A percentile compares a stretch with the other conserved stretches of the same genome.
These are phyloP conservation scores for Strobilomyces dryophilus DNA, from an alignment of 768 basidiomycete species.

Conservation along the genomic window DNA sequence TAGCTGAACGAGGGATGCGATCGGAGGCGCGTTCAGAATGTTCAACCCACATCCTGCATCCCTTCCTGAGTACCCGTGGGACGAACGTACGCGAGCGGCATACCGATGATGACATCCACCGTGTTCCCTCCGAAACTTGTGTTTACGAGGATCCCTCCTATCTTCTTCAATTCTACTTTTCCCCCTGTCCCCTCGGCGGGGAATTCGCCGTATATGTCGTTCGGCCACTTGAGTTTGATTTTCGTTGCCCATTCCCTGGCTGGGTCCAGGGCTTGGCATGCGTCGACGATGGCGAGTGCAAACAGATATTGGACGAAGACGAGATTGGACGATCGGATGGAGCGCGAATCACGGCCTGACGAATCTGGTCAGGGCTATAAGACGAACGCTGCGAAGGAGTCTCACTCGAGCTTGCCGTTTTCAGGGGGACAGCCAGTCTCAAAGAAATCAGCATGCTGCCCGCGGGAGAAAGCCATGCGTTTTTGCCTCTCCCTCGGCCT, in stretches of 20 bases:
- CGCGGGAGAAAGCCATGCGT: slow-evolving; percentile 88
- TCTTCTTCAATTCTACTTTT: slow-evolving; percentile 56
- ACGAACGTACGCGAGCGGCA: not conserved
- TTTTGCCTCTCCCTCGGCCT: slow-evolving; percentile 84
- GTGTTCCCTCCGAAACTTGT: slow-evolving; percentile 72
- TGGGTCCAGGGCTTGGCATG: slow-evolving; percentile 58
- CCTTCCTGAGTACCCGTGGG: slow-evolving; percentile 1
- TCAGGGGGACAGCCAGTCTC: slow-evolving; percentile 21
- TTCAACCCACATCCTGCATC: slow-evolving; percentile 83
- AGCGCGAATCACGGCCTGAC: slow-evolving; percentile 2
- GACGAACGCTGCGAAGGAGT: not conserved
- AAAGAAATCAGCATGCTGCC: slow-evolving; percentile 76
- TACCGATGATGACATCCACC: slow-evolving; percentile 81
- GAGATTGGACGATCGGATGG: slow-evolving; percentile 47
- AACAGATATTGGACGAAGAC: slow-evolving; percentile 95
- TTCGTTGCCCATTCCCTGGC: slow-evolving; percentile 42
- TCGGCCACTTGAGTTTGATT: slow-evolving; percentile 93
- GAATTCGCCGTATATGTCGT: slow-evolving; percentile 81
- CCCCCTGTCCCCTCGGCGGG: slow-evolving; percentile 29
- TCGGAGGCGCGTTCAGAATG: slow-evolving; percentile 75
- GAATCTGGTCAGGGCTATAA: not conserved
- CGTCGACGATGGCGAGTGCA: slow-evolving; percentile 85
- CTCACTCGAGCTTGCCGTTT: slow-evolving; percentile 5
- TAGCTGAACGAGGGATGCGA: slow-evolving; percentile 76
- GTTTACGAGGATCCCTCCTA: slow-evolving; percentile 91